Conservation (phyloP, 2,329 filamentous ascomycete species). For the Aspergillus ibericus region DNA sequence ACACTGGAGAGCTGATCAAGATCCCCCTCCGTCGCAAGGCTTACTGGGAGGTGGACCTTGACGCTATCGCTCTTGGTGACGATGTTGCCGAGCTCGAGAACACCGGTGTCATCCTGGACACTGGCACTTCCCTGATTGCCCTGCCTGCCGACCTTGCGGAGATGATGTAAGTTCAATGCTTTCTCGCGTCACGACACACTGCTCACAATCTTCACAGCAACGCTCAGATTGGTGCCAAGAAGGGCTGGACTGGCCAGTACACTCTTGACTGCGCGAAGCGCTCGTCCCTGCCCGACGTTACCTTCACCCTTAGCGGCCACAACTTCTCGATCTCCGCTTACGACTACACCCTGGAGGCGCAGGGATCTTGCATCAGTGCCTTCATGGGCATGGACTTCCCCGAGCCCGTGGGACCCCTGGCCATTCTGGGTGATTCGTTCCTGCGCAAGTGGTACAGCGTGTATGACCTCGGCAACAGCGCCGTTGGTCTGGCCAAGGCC, state of each 20-base stretch:
- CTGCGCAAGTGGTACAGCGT: constrained; percentile 72
- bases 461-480: constrained; percentile 87
- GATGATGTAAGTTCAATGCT: constrained; percentile 62
- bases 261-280: constrained; percentile 85
- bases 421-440: constrained; percentile 76
- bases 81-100: constrained; percentile 84
- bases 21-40: constrained; percentile 97
- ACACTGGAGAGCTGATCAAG: constrained; percentile 82
- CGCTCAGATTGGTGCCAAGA: constrained; percentile 96
- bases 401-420: constrained; percentile 83
- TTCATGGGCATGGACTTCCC: constrained; percentile 97
- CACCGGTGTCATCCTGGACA: constrained; percentile 96
- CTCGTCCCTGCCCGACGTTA: constrained; percentile 80
- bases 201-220: constrained; percentile 55
- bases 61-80: constrained; percentile 85
- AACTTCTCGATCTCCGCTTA: constrained; percentile 87
- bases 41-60: constrained; percentile 98
- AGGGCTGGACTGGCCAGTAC: constrained; percentile 96
- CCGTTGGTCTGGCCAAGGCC: constrained; percentile 84
- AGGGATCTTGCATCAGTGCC: constrained; percentile 92
- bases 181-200: neutral
- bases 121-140: constrained; percentile 95
- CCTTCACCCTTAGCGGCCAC: constrained; percentile 84
- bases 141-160: constrained; percentile 89
- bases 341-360: constrained; percentile 95